phyloP scores from a whole-genome alignment of 805 yeast species.

The Candida xyloterini region DNA sequence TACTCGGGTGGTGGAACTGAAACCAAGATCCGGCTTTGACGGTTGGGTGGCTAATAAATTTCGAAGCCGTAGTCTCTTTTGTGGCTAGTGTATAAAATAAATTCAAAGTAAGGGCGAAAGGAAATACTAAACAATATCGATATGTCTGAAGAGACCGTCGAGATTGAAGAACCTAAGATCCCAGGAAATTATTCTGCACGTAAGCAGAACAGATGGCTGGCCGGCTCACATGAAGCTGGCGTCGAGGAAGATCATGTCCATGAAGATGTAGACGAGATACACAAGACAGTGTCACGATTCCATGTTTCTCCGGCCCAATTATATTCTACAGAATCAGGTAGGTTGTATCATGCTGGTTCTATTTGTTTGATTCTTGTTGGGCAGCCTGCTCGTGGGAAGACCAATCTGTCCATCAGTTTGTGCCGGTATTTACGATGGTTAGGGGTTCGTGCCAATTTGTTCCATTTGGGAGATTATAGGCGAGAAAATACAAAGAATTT shows the following conservation, averaged over 20 bases:
- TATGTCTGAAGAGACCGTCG: constrained; percentile 21
- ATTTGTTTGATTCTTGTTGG: constrained; percentile 87
- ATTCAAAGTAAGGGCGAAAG: constrained; percentile 9
- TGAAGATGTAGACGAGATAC: constrained; percentile 57
- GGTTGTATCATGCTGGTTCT: constrained; percentile 93
- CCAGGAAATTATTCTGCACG: constrained; percentile 58
- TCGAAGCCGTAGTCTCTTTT: background rate
- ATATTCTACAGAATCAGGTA: constrained; percentile 88
- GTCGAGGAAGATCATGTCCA: constrained; percentile 8
- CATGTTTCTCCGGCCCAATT: constrained; percentile 89
- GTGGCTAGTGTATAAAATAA: constrained; percentile 5
- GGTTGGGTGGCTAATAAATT: background rate
- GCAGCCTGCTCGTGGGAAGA: constrained; percentile 93
- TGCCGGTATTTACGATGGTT: constrained; percentile 94
- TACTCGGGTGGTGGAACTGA: constrained; percentile 45
- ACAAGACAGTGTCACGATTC: constrained; percentile 54
- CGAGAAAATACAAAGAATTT: constrained; percentile 52
- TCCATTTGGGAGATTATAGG: constrained; percentile 90
- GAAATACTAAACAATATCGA: background rate
- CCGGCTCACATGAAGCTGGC: constrained; percentile 17
- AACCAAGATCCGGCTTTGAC: constrained; percentile 36
- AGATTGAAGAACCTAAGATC: constrained; percentile 40
- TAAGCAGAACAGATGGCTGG: constrained; percentile 49
- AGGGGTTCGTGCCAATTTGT: constrained; percentile 89
- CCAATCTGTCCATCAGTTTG: constrained; percentile 85